Conservation (phyloP, 768 basidiomycete species). For the Peribolospora kevripleyi region DNA sequence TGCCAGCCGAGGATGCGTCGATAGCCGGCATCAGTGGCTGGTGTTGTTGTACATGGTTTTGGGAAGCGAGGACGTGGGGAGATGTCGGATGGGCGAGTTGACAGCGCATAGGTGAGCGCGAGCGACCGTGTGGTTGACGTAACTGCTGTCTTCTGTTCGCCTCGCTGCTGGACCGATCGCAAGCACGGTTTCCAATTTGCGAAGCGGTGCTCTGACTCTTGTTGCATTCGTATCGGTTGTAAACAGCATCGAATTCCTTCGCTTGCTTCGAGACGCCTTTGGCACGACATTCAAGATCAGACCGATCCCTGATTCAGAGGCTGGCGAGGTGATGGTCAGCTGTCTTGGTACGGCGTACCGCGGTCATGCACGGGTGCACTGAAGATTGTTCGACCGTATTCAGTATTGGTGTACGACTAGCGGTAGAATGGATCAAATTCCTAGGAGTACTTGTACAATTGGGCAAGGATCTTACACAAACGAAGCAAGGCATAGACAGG, state of each 20-base stretch:
- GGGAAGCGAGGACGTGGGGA: conserved; percentile 91
- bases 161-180: conserved; percentile 1
- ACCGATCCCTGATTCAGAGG: conserved; percentile 9
- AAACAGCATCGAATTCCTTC: conserved; percentile 64
- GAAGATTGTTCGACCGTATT: no score
- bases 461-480: no score
- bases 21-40: conserved; percentile 63
- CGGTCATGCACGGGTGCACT: no score
- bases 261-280: conserved; percentile 58
- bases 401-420: no score
- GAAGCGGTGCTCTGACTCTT: conserved; percentile 9
- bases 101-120: conserved; percentile 47
- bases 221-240: not conserved
- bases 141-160: conserved; percentile 2
- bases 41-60: conserved; percentile 75
- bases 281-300: conserved; percentile 83
- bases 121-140: no score
- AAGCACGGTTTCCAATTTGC: no score
- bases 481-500: no score
- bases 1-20: conserved; percentile 62
- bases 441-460: no score
- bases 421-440: no score
- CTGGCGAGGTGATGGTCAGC: not conserved
- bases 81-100: conserved; percentile 62
- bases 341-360: no score